These are phyloP conservation scores for Geoglossum glabrum DNA, from an alignment of 495 filamentous ascomycete species.

Conservation along the genomic window DNA sequence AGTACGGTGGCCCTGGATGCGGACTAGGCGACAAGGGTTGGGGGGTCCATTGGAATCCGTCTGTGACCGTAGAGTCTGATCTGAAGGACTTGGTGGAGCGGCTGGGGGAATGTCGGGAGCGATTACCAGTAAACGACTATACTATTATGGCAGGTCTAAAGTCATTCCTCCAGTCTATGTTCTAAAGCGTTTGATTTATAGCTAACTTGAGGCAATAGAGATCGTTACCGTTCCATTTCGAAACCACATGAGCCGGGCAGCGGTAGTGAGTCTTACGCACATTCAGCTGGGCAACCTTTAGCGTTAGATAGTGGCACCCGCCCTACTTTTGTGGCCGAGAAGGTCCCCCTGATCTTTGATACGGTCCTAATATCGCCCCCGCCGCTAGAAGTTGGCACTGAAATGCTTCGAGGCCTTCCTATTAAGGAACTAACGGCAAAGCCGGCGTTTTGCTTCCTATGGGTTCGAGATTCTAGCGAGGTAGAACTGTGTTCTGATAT, in stretches of 20 bases:
- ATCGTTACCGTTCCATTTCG: neutral
- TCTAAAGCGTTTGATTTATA: neutral
- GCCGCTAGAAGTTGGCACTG: neutral
- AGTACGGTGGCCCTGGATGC: neutral
- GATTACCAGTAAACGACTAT: neutral
- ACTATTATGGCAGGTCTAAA: neutral
- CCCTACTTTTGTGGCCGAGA: neutral
- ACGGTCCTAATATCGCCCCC: neutral
- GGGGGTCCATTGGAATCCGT: neutral
- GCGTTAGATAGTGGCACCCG: neutral
- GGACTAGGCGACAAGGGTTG: neutral
- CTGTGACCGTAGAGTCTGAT: neutral
- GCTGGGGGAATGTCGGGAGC: neutral
- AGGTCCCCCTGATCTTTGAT: neutral
- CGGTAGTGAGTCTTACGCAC: neutral
- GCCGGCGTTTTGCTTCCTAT: neutral
- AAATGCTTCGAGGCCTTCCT: neutral
- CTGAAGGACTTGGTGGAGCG: neutral
- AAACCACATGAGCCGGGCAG: neutral
- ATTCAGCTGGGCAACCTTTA: neutral
- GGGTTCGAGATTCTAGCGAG: neutral
- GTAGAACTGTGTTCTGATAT: neutral
- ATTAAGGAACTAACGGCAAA: neutral
- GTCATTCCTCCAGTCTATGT: neutral
- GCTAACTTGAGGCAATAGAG: neutral